Percentiles rank a stretch among this genome's conserved stretches.
These are phyloP conservation scores for Eucommia ulmoides DNA, from an alignment of 257 asterid genomes.

Conservation along the genomic window DNA sequence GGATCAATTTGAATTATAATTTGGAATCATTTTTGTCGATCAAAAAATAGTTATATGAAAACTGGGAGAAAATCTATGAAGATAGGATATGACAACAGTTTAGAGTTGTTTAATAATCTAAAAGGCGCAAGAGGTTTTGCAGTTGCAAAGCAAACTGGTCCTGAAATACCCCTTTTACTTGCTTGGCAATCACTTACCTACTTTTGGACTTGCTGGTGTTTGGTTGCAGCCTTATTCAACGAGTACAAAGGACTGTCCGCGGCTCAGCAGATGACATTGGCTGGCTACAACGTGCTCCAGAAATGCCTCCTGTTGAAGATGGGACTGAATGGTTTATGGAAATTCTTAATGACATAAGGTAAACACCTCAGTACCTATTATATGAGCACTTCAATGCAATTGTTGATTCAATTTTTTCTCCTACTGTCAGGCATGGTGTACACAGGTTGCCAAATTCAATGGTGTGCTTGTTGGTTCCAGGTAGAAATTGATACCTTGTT, in stretches of 20 bases:
- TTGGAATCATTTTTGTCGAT: no score
- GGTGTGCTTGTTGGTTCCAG: constrained; percentile 96
- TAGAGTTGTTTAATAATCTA: no score
- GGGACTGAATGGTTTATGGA: constrained; percentile 68
- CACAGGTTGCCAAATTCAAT: constrained; percentile 71
- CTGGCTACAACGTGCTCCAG: constrained; percentile 63
- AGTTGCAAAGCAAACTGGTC: no score
- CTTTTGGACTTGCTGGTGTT: not conserved
- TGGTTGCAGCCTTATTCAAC: constrained; percentile 24
- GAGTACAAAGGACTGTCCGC: constrained; percentile 80
- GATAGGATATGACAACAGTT: no score
- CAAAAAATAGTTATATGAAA: no score
- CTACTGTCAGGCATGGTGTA: constrained; percentile 73
- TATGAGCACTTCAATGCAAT: no score
- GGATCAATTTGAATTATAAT: no score
- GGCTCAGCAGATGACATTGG: constrained; percentile 99
- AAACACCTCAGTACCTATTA: no score
- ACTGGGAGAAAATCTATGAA: no score
- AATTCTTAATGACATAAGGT: constrained; percentile 80
- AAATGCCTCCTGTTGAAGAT: constrained; percentile 90
- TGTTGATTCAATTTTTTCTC: constrained; percentile 14
- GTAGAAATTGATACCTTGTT: constrained; percentile 27
- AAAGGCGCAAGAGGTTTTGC: no score
- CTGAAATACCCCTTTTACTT: no score
- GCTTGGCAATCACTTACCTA: no score